Conservation (phyloP, 495 filamentous ascomycete species). For the Lepidopterella palustris region DNA sequence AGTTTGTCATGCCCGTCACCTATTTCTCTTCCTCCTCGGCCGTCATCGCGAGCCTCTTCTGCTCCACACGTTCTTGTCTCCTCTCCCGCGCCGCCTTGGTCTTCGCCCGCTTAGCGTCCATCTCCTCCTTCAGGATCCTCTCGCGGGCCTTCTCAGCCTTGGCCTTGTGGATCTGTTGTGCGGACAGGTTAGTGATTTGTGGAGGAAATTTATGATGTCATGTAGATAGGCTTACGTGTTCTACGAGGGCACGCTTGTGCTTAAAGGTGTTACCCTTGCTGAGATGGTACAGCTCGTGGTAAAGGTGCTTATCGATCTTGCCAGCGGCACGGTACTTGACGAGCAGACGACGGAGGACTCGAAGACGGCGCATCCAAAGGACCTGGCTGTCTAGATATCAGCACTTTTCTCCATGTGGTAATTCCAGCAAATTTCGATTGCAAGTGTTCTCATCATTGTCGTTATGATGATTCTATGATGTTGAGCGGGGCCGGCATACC, state of each 20-base stretch:
- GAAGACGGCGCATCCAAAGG: constrained; percentile 99
- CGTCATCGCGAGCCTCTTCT: constrained; percentile 80
- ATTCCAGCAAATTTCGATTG: constrained; percentile 3
- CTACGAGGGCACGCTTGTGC: constrained; percentile 99
- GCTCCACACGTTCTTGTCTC: constrained; percentile 76
- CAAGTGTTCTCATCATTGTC: not conserved
- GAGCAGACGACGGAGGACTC: constrained; percentile 95
- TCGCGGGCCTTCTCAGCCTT: constrained; percentile 98
- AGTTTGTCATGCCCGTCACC: constrained; percentile 24
- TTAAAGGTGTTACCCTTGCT: constrained; percentile 99
- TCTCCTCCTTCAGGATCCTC: constrained; percentile 92
- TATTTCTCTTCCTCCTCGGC: constrained; percentile 53
- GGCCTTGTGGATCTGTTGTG: constrained; percentile 87
- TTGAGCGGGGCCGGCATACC: constrained; percentile 50
- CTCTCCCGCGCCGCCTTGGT: constrained; percentile 99
- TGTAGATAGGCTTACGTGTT: constrained; percentile 77
- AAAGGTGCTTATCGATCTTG: constrained; percentile 99
- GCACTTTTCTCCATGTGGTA: constrained; percentile 13
- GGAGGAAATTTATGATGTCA: constrained; percentile 31
- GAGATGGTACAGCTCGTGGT: constrained; percentile 99
- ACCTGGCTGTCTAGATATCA: constrained; percentile 59
- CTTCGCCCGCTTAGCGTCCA: constrained; percentile 99
- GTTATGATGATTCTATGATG: not conserved
- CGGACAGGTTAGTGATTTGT: constrained; percentile 3
- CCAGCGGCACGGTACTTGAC: constrained; percentile 98